A percentile compares a stretch with the other conserved stretches of the same genome.
Conservation (phyloP, 2,329 filamentous ascomycete species). For the Esteya vermicola region DNA sequence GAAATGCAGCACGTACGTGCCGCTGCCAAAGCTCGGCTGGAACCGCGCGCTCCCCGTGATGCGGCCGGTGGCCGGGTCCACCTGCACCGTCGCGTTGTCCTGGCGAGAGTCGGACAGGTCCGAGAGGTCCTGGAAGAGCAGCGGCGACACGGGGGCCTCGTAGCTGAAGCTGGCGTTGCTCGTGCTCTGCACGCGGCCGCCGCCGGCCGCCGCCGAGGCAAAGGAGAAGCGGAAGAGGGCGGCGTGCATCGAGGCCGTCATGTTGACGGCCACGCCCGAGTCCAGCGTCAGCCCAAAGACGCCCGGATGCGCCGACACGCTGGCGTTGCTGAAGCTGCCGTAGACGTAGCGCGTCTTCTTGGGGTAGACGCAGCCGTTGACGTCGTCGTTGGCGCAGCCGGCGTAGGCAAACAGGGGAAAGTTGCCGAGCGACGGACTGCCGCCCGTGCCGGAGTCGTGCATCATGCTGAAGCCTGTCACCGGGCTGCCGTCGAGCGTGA, state of each 20-base stretch:
- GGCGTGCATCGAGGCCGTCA: slow-evolving; percentile 52
- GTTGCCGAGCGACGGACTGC: slow-evolving; percentile 51
- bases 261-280: slow-evolving; percentile 45
- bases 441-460: slow-evolving; percentile 45
- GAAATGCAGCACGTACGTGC: slow-evolving; percentile 45
- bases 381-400: slow-evolving; percentile 43
- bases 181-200: slow-evolving; percentile 13
- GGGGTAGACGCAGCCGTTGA: slow-evolving; percentile 48
- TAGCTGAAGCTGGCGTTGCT: too few relatives aligned
- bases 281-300: slow-evolving; percentile 49
- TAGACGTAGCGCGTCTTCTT: slow-evolving; percentile 26
- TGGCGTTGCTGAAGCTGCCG: slow-evolving; percentile 32
- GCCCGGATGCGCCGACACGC: slow-evolving; percentile 44
- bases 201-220: too few relatives aligned
- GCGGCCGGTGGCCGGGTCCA: slow-evolving; percentile 41
- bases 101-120: slow-evolving; percentile 48
- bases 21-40: slow-evolving; percentile 49
- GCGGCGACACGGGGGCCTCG: slow-evolving; percentile 27
- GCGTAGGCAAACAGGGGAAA: slow-evolving; percentile 59
- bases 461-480: slow-evolving; percentile 42
- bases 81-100: slow-evolving; percentile 39
- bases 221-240: slow-evolving; percentile 55
- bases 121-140: slow-evolving; percentile 51
- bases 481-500: slow-evolving; percentile 32
- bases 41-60: slow-evolving; percentile 51